Evolutionary conservation across 163 green algal species (phyloP).

Genomic region (Smithsoniella earleae): DNA sequence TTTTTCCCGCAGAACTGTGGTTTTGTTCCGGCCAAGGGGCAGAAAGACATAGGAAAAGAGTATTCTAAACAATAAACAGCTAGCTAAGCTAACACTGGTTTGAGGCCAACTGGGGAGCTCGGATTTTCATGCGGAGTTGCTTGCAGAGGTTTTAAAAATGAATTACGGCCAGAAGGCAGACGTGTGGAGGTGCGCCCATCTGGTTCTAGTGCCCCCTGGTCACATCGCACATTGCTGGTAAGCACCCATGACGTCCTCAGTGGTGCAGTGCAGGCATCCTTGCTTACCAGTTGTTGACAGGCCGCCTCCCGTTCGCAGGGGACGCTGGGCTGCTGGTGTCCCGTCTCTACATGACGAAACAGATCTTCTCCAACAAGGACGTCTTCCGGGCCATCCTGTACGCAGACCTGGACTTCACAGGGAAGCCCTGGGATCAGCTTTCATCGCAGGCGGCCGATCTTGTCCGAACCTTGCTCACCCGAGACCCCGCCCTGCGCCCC

Average conservation of each 20-base stretch:
- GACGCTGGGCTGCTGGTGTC: conserved; percentile 49
- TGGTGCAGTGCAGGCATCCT: conserved; percentile 74
- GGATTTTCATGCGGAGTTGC: no score
- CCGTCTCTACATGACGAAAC: conserved; percentile 45
- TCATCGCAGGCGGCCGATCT: background rate
- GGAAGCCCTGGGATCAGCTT: conserved; percentile 45
- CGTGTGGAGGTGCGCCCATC: conserved; percentile 50
- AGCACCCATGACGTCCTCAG: no score
- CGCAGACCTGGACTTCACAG: conserved; percentile 52
- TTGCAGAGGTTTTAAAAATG: conserved; percentile 59
- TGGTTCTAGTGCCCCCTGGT: no score
- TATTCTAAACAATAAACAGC: no score
- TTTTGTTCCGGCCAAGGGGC: no score
- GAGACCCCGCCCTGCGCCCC: background rate
- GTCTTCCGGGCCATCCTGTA: conserved; percentile 70
- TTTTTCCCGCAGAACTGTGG: no score
- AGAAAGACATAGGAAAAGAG: no score
- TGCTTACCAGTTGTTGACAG: conserved; percentile 78
- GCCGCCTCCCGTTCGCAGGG: conserved; percentile 60
- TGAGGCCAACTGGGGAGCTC: no score
- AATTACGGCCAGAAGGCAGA: conserved; percentile 60
- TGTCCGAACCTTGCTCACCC: background rate
- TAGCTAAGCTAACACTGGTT: no score
- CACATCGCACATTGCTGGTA: no score
- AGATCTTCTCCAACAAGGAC: conserved; percentile 47